Conservation (phyloP, 495 filamentous ascomycete genomes). For the Letharia columbiana region DNA sequence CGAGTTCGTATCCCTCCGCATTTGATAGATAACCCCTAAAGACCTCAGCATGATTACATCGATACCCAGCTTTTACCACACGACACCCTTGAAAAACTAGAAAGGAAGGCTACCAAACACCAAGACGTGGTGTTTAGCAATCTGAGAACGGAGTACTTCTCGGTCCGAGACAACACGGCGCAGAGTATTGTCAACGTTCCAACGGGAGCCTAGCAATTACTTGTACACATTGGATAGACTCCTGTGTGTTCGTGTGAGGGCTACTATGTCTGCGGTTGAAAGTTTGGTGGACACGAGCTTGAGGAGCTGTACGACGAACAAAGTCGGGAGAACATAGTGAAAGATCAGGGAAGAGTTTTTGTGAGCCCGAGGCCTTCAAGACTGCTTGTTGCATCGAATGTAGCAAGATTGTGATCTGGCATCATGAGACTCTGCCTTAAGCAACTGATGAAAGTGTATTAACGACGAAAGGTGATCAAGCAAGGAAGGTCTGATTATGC, state of each 20-base stretch:
- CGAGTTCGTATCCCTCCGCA: background rate
- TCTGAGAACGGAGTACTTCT: background rate
- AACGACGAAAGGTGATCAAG: too few relatives aligned
- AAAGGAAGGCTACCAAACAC: background rate
- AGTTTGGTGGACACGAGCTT: background rate
- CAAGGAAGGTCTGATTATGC: too few relatives aligned
- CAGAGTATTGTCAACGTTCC: background rate
- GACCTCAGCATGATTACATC: background rate
- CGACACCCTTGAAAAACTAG: background rate
- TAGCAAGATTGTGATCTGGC: too few relatives aligned
- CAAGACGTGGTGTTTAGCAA: background rate
- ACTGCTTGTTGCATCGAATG: too few relatives aligned
- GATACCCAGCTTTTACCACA: too few relatives aligned
- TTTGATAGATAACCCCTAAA: background rate
- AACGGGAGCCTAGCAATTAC: background rate
- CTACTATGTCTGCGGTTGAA: background rate
- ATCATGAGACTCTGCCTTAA: too few relatives aligned
- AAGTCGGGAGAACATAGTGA: background rate
- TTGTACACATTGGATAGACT: background rate
- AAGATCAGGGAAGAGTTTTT: background rate
- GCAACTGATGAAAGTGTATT: too few relatives aligned
- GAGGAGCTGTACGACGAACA: background rate
- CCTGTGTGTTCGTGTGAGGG: background rate
- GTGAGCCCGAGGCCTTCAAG: too few relatives aligned
- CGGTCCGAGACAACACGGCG: background rate